These are phyloP conservation scores for Amanita pallidorosea DNA, from an alignment of 768 basidiomycete species.

Conservation along the genomic window DNA sequence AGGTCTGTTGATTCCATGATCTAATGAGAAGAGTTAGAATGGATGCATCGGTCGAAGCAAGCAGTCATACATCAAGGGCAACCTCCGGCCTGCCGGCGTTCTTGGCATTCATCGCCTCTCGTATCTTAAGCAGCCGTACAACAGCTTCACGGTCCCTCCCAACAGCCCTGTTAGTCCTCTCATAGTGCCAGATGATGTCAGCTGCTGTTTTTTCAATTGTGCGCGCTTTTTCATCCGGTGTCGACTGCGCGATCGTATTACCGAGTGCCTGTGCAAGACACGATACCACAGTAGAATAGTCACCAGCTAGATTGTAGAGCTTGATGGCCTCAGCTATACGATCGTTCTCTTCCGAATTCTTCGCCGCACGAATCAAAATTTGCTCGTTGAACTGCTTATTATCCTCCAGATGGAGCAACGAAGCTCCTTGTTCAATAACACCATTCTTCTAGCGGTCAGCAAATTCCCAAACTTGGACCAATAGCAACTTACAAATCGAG, in stretches of 20 bases:
- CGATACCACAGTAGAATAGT: conserved; percentile 78
- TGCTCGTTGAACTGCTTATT: conserved; percentile 63
- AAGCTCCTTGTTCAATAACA: conserved; percentile 73
- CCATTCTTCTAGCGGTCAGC: conserved; percentile 46
- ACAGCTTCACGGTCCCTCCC: conserved; percentile 69
- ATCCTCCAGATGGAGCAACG: conserved; percentile 63
- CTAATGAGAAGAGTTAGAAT: conserved; percentile 24
- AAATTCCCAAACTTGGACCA: background rate
- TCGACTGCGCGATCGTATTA: conserved; percentile 63
- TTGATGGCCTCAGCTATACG: conserved; percentile 87
- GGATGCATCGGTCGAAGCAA: background rate
- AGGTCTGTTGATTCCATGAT: conserved; percentile 82
- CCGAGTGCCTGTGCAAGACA: conserved; percentile 85
- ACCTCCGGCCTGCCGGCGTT: conserved; percentile 60
- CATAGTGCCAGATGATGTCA: conserved; percentile 74
- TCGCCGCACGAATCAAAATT: conserved; percentile 78
- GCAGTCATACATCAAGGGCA: conserved; percentile 63
- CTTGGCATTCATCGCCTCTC: conserved; percentile 74
- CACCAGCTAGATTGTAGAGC: conserved; percentile 89
- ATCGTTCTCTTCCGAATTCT: conserved; percentile 73
- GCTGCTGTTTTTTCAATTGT: conserved; percentile 63
- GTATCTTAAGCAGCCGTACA: conserved; percentile 63
- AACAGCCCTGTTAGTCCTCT: conserved; percentile 60
- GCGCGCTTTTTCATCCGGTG: conserved; percentile 49
- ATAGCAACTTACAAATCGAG: conserved; percentile 60